Percentiles rank a stretch among this genome's conserved stretches.
Evolutionary conservation across 2,329 filamentous ascomycete genomes (phyloP).

Genomic region (Zelopaecilomyces penicillatus): DNA sequence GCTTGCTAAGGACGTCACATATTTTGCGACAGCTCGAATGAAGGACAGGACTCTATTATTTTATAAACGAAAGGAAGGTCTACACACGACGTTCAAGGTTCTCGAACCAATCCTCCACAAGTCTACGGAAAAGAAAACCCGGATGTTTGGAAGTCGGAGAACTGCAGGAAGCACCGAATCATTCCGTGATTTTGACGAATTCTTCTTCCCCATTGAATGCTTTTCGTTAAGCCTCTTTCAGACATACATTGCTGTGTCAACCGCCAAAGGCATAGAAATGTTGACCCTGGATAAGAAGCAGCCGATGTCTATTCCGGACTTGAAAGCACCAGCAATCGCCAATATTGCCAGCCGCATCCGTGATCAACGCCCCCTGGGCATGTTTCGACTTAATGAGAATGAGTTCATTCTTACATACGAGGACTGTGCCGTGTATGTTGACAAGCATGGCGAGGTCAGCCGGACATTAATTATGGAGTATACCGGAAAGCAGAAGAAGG

Average conservation of each 20-base stretch:
- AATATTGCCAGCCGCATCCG: slow-evolving; percentile 79
- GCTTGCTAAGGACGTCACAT: slow-evolving; percentile 85
- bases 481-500: slow-evolving; percentile 75
- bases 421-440: slow-evolving; percentile 94
- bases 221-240: slow-evolving; percentile 95
- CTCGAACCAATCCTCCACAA: slow-evolving; percentile 94
- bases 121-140: slow-evolving; percentile 71
- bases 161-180: slow-evolving; percentile 75
- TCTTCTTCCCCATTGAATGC: slow-evolving; percentile 94
- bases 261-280: slow-evolving; percentile 87
- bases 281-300: slow-evolving; percentile 96
- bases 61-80: slow-evolving; percentile 90
- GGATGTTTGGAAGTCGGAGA: slow-evolving; percentile 53
- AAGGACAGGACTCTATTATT: slow-evolving; percentile 92
- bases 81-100: slow-evolving; percentile 93
- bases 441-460: slow-evolving; percentile 94
- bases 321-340: slow-evolving; percentile 67
- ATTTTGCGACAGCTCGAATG: slow-evolving; percentile 94
- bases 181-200: slow-evolving; percentile 97
- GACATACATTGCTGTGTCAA: slow-evolving; percentile 84
- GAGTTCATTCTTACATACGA: slow-evolving; percentile 93
- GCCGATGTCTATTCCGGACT: slow-evolving; percentile 85
- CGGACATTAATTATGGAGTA: slow-evolving; percentile 97
- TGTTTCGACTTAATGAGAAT: slow-evolving; percentile 89
- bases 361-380: slow-evolving; percentile 79